Base-by-base conservation (phyloP, 768 basidiomycete genomes). In the Boletus subcaerulescens region DNA sequence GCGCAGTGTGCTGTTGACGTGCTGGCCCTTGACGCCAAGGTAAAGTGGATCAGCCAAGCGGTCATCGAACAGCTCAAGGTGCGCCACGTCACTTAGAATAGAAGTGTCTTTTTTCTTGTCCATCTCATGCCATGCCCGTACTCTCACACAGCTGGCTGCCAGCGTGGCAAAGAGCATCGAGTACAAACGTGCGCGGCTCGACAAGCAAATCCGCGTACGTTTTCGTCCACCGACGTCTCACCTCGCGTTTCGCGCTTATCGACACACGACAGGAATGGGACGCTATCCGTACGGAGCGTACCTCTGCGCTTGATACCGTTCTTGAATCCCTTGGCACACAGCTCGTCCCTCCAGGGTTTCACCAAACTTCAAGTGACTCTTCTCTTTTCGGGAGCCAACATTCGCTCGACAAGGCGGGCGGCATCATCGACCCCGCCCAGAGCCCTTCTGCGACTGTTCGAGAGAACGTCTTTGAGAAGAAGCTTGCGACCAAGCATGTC, bases 331-430 rank as follows among this genome's bases (percentile, higher is more conserved):
- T 93, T 15, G 84, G 87, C 26, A 65, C 78, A 1, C 90, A 90
- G 52, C 73, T 82, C 35, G 90, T 93, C 17, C 90, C 91, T 0
- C 86, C 87, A 1, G 84, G 84, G 48, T 91, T 92, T 65, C 83
- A 92, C 66, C 77, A 86, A 61, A 77, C 76, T 36, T 73, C 84
- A 10, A 71, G 81, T 18, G 87, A 81, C 60, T 85, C 86, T 0
- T 91, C 90, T 3, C 73, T 91, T n/a, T 93, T 93, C 60, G 87
- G 90, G 10, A 85, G 86, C 57, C 91, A 91, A 58, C 77, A 81
- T 55, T 82, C 82, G 0, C 80, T 83, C 44, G 71, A 75, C 50
- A 70, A 71, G 29, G 58, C 58, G 9, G 52, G 70, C 66, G 36
- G 65, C 61, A 73, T 61, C 75, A 78, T 46, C 70, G 76, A 56